These are phyloP conservation scores for Phycomyces nitens DNA, from an alignment of 192 early-diverging fungal species.

Conservation along the genomic window DNA sequence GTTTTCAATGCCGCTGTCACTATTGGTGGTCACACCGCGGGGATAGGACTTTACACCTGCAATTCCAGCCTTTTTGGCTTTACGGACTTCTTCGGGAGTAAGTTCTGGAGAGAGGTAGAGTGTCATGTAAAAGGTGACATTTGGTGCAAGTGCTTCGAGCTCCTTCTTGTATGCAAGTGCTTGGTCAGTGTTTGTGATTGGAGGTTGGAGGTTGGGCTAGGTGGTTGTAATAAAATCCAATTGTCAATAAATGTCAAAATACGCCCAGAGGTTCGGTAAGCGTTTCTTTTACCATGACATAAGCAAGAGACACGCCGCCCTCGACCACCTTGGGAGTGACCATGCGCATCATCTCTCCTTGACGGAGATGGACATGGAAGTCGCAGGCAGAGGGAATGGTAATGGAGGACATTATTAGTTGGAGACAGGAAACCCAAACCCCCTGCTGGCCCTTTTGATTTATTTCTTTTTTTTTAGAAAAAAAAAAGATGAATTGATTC, in stretches of 20 bases:
- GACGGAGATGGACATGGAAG: conserved; percentile 93
- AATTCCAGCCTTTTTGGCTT: conserved; percentile 82
- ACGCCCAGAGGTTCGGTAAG: not conserved
- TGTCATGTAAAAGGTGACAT: conserved; percentile 89
- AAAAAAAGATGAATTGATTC: not conserved
- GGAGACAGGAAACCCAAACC: not conserved
- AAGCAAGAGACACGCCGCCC: conserved; percentile 82
- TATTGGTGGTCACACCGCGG: conserved; percentile 96
- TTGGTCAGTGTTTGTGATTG: conserved; percentile 81
- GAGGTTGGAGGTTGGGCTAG: conserved; percentile 92
- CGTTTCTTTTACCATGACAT: conserved; percentile 76
- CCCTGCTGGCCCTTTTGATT: not conserved
- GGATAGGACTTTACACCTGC: conserved; percentile 90
- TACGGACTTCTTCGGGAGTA: conserved; percentile 84
- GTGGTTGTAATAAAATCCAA: too few species aligned
- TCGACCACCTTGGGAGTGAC: conserved; percentile 78
- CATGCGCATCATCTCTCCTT: conserved; percentile 85
- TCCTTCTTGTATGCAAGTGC: conserved; percentile 81
- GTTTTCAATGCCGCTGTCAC: conserved; percentile 89
- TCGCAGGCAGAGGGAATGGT: conserved; percentile 75
- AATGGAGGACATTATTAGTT: conserved; percentile 41
- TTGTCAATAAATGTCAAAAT: not conserved
- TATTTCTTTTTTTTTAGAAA: not conserved
- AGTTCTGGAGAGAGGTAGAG: conserved; percentile 86
- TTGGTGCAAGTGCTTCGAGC: conserved; percentile 77